Evolutionary conservation across 2,329 filamentous ascomycete species (phyloP), one percentile per base, ranked within the genome.

Genomic region (Fusarium multiceps): DNA sequence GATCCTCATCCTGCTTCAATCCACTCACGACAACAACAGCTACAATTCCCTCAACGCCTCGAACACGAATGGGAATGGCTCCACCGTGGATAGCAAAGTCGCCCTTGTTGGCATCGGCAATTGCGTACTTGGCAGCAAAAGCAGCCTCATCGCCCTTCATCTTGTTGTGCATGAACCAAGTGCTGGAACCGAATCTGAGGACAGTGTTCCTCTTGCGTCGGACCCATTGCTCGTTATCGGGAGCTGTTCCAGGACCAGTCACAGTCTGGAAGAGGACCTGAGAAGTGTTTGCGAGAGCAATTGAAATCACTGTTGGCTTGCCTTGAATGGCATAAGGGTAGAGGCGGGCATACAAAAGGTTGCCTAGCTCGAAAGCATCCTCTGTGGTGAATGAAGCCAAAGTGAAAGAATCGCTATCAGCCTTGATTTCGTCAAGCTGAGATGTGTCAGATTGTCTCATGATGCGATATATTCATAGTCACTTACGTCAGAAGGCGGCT

Each of bases 71-170:
- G 0, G 93, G 93, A 68, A 93, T 88, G 1, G 85, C 93, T 23
- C 93, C 93, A 0, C 93, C 93, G 78, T 94, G 92, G 66, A 94
- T 92, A 2, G 92, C 92, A 82, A 92, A 95, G 32, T 87, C 82
- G 56, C 85, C 83, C 4, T 85, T 86, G 18, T 84, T 83, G 51
- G 85, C 85, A 42, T 82, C 80, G 8, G 86, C 85, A 74, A 94
- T 81, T 34, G 85, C 89, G 75, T 87, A 92, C 77, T 91, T 91
- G 32, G 84, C 83, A 20, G 85, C 84, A 78, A 95, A 94, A 4
- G 81, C 82, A 25, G 76, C 82, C 80, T 93, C 90, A 67, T 93
- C 86, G 13, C 88, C 87, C 2, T 75, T 77, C 69, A 89, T 89
- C 81, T 92, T 92, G 78, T 88, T 87, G 66, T 87, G 84, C 87